Evolutionary conservation across 306 rosid genomes (phyloP).

Genomic region (Quercus wislizeni): DNA sequence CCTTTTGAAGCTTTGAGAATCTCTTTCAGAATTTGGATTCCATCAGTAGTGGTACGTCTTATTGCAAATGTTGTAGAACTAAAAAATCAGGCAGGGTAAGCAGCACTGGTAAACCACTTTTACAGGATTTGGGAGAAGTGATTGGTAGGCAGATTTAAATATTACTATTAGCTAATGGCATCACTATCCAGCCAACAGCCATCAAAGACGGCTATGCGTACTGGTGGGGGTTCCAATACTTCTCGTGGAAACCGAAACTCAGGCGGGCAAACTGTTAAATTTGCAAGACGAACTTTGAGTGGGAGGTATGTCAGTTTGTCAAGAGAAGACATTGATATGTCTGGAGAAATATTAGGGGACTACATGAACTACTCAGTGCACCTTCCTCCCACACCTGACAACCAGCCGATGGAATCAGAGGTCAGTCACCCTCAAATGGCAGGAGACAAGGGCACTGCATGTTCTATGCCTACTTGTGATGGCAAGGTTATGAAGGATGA

Average conservation of each 20-base stretch:
- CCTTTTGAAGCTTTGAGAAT: no score
- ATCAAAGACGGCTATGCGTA: constrained; percentile 52
- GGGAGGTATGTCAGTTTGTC: constrained; percentile 77
- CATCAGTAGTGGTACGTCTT: not conserved
- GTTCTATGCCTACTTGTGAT: constrained; percentile 68
- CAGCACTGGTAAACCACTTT: not conserved
- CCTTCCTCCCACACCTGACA: constrained; percentile 82
- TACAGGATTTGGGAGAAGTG: no score
- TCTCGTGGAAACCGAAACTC: constrained; percentile 37
- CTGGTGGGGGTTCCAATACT: constrained; percentile 35
- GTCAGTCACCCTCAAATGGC: constrained; percentile 85
- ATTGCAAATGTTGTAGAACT: not conserved
- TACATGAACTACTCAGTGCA: constrained; percentile 82
- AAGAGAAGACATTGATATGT: constrained; percentile 79
- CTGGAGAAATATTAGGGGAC: constrained; percentile 63
- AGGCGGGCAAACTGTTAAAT: constrained; percentile 57
- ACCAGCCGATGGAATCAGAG: constrained; percentile 79
- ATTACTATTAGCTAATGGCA: constrained; percentile 31
- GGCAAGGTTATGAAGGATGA: constrained; percentile 88
- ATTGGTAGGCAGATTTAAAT: no score
- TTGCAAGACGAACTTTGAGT: constrained; percentile 79
- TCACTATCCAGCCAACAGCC: constrained; percentile 53
- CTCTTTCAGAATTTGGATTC: no score
- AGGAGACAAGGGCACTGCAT: constrained; percentile 77
- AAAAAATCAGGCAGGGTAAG: not conserved